These are phyloP conservation scores for Przewalskia tangutica DNA, from an alignment of 257 asterid genomes.

Conservation along the genomic window DNA sequence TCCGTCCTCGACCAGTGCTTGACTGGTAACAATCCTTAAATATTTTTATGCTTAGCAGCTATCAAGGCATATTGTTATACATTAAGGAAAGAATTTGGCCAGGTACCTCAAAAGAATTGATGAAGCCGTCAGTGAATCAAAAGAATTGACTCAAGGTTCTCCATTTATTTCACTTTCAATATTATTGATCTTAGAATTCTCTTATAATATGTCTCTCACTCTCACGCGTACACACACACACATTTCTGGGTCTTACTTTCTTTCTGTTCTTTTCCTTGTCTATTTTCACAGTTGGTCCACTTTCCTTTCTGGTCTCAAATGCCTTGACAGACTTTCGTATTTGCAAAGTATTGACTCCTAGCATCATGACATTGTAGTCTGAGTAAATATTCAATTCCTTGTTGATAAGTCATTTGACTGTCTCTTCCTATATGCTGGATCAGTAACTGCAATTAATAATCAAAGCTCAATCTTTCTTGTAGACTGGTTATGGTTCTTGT, in stretches of 20 bases:
- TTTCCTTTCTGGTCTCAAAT: background rate
- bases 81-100: background rate
- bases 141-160: constrained; percentile 60
- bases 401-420: background rate
- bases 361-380: background rate
- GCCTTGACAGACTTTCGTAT: background rate
- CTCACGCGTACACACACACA: background rate
- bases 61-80: background rate
- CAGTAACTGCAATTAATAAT: background rate
- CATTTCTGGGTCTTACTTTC: background rate
- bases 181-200: background rate
- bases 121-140: constrained; percentile 70
- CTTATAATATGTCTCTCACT: background rate
- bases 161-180: background rate
- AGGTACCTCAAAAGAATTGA: constrained; percentile 79
- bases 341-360: background rate
- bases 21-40: constrained; percentile 42
- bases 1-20: constrained; percentile 85
- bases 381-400: background rate
- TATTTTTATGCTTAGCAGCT: background rate
- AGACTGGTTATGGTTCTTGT: background rate
- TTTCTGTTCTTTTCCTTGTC: background rate
- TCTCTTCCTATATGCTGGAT: background rate
- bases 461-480: background rate
- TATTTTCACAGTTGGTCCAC: background rate